Conservation (phyloP, 2,329 filamentous ascomycete genomes). For the Metarhizium robertsii region DNA sequence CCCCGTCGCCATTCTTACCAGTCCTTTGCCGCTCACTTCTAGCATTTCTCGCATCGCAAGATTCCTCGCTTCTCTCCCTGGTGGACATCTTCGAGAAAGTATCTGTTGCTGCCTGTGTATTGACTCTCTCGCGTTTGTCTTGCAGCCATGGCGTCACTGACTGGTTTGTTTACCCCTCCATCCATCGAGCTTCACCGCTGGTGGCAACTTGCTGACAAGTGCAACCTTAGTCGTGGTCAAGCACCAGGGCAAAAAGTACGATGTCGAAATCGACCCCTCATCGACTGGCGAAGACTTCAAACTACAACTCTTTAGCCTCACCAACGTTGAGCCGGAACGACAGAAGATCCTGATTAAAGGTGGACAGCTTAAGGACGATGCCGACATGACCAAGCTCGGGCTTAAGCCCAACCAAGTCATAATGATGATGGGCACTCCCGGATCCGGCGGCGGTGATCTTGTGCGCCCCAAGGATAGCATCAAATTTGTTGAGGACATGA, state of each 20-base stretch:
- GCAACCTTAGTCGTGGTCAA: slow-evolving; percentile 68
- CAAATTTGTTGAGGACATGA: slow-evolving; percentile 96
- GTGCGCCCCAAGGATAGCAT: slow-evolving; percentile 69
- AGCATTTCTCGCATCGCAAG: neutral
- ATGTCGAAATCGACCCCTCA: slow-evolving; percentile 80
- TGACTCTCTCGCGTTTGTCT: neutral
- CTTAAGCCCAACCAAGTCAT: slow-evolving; percentile 80
- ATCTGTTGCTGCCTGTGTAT: neutral
- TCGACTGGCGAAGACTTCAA: slow-evolving; percentile 91
- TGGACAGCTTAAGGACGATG: slow-evolving; percentile 91
- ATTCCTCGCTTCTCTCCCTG: neutral
- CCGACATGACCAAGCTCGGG: slow-evolving; percentile 71
- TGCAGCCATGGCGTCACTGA: slow-evolving; percentile 38
- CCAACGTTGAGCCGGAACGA: slow-evolving; percentile 88
- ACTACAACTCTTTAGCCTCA: slow-evolving; percentile 89
- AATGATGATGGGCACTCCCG: slow-evolving; percentile 94
- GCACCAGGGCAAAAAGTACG: slow-evolving; percentile 90
- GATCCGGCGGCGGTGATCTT: slow-evolving; percentile 50
- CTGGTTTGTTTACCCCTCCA: slow-evolving; percentile 31
- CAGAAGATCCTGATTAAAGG: slow-evolving; percentile 96
- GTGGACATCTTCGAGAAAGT: neutral
- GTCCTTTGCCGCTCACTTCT: neutral
- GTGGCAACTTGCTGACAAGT: slow-evolving; percentile 10
- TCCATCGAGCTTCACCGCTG: slow-evolving; percentile 4
- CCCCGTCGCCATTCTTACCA: neutral